Percentiles rank a stretch among this genome's conserved stretches.
Conservation (phyloP, 257 asterid species). For the Solanum raphanifolium region DNA sequence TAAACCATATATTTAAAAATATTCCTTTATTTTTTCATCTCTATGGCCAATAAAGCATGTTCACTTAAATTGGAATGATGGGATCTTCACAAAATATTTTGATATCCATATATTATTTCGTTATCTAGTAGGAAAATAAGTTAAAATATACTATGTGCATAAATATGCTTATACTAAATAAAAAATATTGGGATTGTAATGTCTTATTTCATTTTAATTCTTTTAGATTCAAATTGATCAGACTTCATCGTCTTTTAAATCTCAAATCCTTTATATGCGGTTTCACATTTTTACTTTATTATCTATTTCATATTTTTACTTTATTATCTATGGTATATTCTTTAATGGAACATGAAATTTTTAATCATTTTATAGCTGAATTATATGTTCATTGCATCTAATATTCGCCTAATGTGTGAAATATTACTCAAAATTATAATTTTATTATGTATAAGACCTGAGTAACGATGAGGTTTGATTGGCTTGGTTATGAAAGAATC, state of each 20-base stretch:
- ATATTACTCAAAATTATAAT: neutral
- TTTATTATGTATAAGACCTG: neutral
- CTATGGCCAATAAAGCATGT: no score
- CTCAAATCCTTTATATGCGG: neutral
- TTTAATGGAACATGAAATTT: neutral
- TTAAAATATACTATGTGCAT: neutral
- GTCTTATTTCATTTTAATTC: neutral
- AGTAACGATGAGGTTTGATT: neutral
- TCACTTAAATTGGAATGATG: neutral
- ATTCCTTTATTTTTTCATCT: no score
- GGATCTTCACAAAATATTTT: neutral
- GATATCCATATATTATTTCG: neutral
- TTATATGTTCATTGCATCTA: neutral
- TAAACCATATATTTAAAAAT: no score
- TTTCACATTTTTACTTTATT: neutral
- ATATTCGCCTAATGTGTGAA: neutral
- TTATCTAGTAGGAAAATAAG: neutral
- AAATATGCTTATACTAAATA: neutral
- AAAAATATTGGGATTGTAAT: neutral
- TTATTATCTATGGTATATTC: neutral
- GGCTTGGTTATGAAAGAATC: neutral
- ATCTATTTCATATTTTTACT: neutral
- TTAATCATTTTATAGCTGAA: neutral
- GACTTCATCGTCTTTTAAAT: neutral
- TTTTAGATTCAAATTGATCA: neutral